Conservation (phyloP, 2,329 filamentous ascomycete species). For the Penicillium sp. region DNA sequence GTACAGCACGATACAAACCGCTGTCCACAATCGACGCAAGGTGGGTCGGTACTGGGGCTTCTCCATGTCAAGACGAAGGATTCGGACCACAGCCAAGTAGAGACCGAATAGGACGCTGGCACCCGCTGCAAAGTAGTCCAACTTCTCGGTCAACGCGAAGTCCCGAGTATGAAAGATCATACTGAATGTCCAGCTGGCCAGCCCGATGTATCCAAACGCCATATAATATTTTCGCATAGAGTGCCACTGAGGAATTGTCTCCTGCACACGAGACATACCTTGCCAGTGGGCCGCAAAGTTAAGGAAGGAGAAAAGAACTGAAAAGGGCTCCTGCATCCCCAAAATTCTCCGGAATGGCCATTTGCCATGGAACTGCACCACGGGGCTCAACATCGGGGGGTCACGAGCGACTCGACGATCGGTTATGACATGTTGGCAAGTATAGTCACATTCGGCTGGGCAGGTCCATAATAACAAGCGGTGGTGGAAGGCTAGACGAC, state of each 20-base stretch:
- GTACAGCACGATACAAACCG: slow-evolving; percentile 66
- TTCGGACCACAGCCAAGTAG: slow-evolving; percentile 74
- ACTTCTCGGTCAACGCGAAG: slow-evolving; percentile 76
- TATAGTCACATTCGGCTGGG: slow-evolving; percentile 91
- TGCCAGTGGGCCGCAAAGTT: slow-evolving; percentile 82
- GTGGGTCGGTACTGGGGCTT: slow-evolving; percentile 45
- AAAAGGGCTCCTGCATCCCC: slow-evolving; percentile 92
- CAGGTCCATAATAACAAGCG: slow-evolving; percentile 90
- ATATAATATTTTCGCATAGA: slow-evolving; percentile 74
- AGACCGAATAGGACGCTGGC: slow-evolving; percentile 85
- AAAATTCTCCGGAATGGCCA: slow-evolving; percentile 91
- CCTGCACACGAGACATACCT: slow-evolving; percentile 66
- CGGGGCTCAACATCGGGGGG: slow-evolving; percentile 56
- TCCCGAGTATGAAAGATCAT: slow-evolving; percentile 91
- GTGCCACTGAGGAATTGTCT: slow-evolving; percentile 66
- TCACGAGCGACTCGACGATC: slow-evolving; percentile 59
- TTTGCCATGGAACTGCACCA: slow-evolving; percentile 96
- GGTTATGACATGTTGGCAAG: slow-evolving; percentile 91
- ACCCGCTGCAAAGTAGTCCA: slow-evolving; percentile 94
- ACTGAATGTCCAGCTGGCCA: slow-evolving; percentile 79
- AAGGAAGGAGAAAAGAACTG: slow-evolving; percentile 84
- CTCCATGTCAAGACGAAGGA: slow-evolving; percentile 71
- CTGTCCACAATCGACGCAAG: slow-evolving; percentile 68
- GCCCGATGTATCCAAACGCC: slow-evolving; percentile 70
- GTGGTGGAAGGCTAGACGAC: slow-evolving; percentile 65